Evolutionary conservation across 192 early-diverging fungal species (phyloP), one percentile per base, ranked within the genome.

Genomic region (Coemansia sp.): DNA sequence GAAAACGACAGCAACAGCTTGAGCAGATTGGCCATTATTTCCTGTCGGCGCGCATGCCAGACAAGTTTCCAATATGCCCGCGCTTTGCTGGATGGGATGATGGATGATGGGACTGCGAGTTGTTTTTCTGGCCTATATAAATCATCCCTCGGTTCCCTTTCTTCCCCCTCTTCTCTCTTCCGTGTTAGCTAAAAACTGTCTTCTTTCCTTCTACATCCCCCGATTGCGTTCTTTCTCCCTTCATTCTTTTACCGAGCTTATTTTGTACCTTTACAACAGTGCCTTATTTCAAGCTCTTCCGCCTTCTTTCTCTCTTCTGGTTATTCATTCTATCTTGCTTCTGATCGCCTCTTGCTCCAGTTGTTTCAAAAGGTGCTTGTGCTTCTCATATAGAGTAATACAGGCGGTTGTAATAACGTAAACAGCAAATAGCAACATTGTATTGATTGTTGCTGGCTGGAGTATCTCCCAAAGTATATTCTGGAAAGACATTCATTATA

Each of bases 1-100:
- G 16, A 40, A 8, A 40, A 40, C 39, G 16, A 40, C 39, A 39
- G 13, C 39, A 37, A 37, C 35, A n/a, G n/a, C n/a, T n/a, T n/a
- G n/a, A n/a, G n/a, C 39, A 40, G 72, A 58, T 46, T 51, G 48
- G 33, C 48, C 48, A 49, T 58, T 48, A 21, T 45, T 46, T 60
- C 21, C 10, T 37, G 42, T 59, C 35, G 57, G 63, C 57, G 23
- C 29, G 71, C 71, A 66, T 67, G 64, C 48, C 55, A 48, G 39
- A 39, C 10, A 7, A 39, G 6, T 25, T 10, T 51, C 48, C 48
- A 51, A 28, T 13, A 51, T 15, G 48, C 9, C 20, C 23, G 48
- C 48, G 2, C 48, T 51, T 49, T 5, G 46, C 48, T 51, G 43
- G 12, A 8, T 40, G 39, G 43, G 43, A 46, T 53, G 52, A 4